Evolutionary conservation across 495 filamentous ascomycete genomes (phyloP).

Genomic region (Rhizodiscina lignyota): DNA sequence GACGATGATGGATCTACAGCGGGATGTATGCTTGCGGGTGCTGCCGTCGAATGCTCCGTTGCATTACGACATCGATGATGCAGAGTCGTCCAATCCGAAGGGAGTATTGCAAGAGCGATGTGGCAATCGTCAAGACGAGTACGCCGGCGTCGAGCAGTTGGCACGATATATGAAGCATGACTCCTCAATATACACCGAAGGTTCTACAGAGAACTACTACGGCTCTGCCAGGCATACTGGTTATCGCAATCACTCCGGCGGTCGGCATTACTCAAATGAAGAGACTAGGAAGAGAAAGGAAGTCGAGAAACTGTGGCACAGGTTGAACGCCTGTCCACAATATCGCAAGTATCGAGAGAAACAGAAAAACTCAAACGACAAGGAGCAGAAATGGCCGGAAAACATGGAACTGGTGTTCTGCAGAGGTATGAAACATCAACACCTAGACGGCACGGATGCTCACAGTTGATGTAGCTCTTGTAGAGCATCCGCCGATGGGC

Average conservation of each 20-base stretch:
- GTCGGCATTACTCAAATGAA: no score
- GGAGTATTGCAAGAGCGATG: slow-evolving; percentile 20
- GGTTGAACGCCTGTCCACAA: slow-evolving; percentile 1
- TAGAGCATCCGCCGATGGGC: slow-evolving; percentile 68
- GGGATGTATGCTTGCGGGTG: no score
- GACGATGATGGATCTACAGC: no score
- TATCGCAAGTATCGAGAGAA: slow-evolving; percentile 56
- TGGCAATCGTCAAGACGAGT: slow-evolving; percentile 16
- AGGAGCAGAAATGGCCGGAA: slow-evolving; percentile 63
- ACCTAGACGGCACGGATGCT: slow-evolving; percentile 7
- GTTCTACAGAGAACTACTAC: no score
- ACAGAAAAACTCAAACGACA: slow-evolving; percentile 27
- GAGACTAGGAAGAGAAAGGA: no score
- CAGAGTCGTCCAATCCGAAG: slow-evolving; percentile 2
- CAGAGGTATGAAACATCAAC: slow-evolving; percentile 43
- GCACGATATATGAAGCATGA: slow-evolving; percentile 7
- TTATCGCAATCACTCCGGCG: no score
- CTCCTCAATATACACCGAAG: no score
- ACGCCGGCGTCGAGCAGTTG: neutral
- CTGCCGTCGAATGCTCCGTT: slow-evolving; percentile 26
- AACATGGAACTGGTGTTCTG: slow-evolving; percentile 76
- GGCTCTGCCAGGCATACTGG: no score
- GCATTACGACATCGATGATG: slow-evolving; percentile 1
- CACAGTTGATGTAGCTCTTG: slow-evolving; percentile 39
- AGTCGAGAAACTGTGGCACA: slow-evolving; percentile 4